Evolutionary conservation across 2,329 filamentous ascomycete genomes (phyloP).

Genomic region (Colletotrichum sp.): DNA sequence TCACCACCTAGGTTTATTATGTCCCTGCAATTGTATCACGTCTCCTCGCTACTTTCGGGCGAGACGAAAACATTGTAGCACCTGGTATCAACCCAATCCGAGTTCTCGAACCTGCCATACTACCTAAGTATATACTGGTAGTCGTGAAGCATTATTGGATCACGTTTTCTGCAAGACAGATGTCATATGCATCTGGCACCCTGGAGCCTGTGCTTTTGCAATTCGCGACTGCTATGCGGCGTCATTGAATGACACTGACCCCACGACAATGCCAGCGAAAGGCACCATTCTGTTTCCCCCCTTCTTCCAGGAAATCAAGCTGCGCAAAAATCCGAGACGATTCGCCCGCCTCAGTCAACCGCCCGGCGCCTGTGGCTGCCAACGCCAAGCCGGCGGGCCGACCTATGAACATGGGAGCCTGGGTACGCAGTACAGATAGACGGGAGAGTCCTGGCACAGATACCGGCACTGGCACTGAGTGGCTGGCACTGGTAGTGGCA

Average conservation of each 20-base stretch:
- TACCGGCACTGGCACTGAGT: too few species aligned
- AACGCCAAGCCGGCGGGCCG: background rate
- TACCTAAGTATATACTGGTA: background rate
- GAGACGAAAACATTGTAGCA: background rate
- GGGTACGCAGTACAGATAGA: background rate
- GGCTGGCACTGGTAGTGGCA: background rate
- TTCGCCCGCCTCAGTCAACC: background rate
- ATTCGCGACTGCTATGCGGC: background rate
- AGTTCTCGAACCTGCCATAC: background rate
- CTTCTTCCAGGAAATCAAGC: background rate
- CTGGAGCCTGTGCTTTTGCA: background rate
- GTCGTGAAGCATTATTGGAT: background rate
- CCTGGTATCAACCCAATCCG: background rate
- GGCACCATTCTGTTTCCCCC: background rate
- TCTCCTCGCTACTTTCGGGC: background rate
- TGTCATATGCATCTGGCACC: conserved; percentile 5
- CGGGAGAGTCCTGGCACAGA: too few species aligned
- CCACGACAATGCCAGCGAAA: background rate
- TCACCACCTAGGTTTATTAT: background rate
- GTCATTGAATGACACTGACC: background rate
- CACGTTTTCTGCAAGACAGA: background rate
- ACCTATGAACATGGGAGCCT: background rate
- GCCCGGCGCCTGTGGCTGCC: background rate
- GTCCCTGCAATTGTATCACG: background rate
- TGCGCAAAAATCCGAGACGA: background rate